Evolutionary conservation across 352 stramenopile genomes (phyloP), one percentile per base, ranked within the genome.

Genomic region (Phytophthora kernoviae): DNA sequence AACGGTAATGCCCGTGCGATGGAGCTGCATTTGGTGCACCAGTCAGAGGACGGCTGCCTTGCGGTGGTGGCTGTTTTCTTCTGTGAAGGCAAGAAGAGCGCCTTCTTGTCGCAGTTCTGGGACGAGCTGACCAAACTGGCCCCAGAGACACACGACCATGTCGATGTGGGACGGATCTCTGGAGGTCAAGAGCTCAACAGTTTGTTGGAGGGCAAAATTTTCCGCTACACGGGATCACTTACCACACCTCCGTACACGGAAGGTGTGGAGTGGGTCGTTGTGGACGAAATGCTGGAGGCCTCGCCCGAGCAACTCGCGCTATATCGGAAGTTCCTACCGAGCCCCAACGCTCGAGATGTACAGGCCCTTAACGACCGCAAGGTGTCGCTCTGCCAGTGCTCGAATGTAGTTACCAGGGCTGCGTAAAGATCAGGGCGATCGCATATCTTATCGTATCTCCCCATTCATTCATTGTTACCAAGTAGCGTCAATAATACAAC

Each of bases 191-290:
- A 68, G 41, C 60, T 77, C 22, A 59, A 68, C 43, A 34, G 32
- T 9, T 54, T 83, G 11, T 50, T 75, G 33, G 48, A 68, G 5
- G 79, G 79, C 24, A 52, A 62, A 32, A 79, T 85, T 48, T 88
- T 76, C 59, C 73, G 78, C 26, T 90, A 90, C 73, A 42, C 44
- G 6, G 83, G 83, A 9, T 90, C 80, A 33, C 68, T 92, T 15
- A 92, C 83, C 18, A 92, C 83, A 12, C 78, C 83, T 9, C 83
- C 83, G n/a, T 92, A 84, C 73, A 73, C 76, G 9, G 83, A 92
- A 56, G 80, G 81, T 6, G 82, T 92, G 37, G 62, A 87, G 62
- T 92, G 83, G 83, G 65, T 86, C 60, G 74, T 92, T 6, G 62
- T 81, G 26, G 57, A 63, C 27, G 70, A 88, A 22, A 68, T 80